Evolutionary conservation across 1,284 basidiomycete species (phyloP).

Genomic region (Exobasidium rhododendri): DNA sequence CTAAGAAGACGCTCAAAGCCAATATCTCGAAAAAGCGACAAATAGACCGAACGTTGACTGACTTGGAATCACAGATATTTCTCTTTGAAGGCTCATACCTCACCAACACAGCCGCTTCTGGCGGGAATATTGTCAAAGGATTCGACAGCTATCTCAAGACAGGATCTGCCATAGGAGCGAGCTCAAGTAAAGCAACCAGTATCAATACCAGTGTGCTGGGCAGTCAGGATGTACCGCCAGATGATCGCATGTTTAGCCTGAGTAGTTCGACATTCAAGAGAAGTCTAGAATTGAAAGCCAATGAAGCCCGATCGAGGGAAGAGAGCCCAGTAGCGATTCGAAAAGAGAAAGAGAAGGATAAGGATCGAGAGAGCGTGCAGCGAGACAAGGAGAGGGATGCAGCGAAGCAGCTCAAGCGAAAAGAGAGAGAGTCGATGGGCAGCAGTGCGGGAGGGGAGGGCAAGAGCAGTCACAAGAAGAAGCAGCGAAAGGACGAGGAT

Average conservation of each 20-base stretch:
- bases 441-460: neutral
- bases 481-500: constrained; percentile 6
- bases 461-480: constrained; percentile 3
- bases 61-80: constrained; percentile 53
- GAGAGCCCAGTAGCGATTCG: neutral
- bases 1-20: constrained; percentile 33
- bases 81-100: constrained; percentile 53
- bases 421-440: constrained; percentile 1
- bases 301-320: constrained; percentile 23
- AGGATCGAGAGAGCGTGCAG: constrained; percentile 8
- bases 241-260: constrained; percentile 47
- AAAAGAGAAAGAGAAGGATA: neutral
- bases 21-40: constrained; percentile 41
- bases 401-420: constrained; percentile 6
- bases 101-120: constrained; percentile 40
- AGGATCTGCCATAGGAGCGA: constrained; percentile 7
- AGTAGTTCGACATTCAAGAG: constrained; percentile 45
- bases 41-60: constrained; percentile 44
- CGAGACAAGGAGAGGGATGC: constrained; percentile 16
- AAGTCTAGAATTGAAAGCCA: constrained; percentile 44
- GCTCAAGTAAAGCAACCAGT: neutral
- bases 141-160: constrained; percentile 50
- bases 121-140: constrained; percentile 54
- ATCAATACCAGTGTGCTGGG: constrained; percentile 3
- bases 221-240: constrained; percentile 25